These are phyloP conservation scores for Paramecium sexaurelia DNA, from an alignment of 73 alveolate species.

Conservation along the genomic window DNA sequence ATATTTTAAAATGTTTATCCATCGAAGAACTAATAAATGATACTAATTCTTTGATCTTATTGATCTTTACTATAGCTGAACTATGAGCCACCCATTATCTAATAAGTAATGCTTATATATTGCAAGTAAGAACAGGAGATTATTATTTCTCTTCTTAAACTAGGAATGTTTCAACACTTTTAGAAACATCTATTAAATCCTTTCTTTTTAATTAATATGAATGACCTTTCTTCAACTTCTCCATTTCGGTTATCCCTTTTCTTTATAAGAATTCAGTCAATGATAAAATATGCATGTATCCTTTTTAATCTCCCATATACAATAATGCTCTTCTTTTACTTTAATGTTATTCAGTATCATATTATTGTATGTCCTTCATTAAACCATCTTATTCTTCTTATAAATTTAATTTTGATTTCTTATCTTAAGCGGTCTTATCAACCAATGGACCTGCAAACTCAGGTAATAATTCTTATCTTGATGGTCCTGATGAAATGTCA, in stretches of 20 bases:
- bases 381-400: constrained; percentile 61
- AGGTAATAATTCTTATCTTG: constrained; percentile 69
- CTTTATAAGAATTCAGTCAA: constrained; percentile 60
- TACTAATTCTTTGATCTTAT: constrained; percentile 73
- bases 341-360: constrained; percentile 4
- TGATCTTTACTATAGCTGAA: constrained; percentile 60
- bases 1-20: constrained; percentile 73
- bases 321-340: constrained; percentile 41
- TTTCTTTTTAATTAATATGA: constrained; percentile 64
- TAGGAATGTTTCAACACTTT: constrained; percentile 65
- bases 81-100: constrained; percentile 81
- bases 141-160: constrained; percentile 64
- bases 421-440: constrained; percentile 27
- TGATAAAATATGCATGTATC: constrained; percentile 81
- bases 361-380: constrained; percentile 35
- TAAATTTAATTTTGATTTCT: neutral
- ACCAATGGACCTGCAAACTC: constrained; percentile 60
- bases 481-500: constrained; percentile 67
- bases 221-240: constrained; percentile 63
- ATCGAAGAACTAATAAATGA: constrained; percentile 72
- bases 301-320: constrained; percentile 86
- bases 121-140: neutral
- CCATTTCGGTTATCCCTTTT: constrained; percentile 50
- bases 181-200: constrained; percentile 70
- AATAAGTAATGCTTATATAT: constrained; percentile 61